Evolutionary conservation across 805 yeast genomes (phyloP).

Genomic region (Candida schatavii): DNA sequence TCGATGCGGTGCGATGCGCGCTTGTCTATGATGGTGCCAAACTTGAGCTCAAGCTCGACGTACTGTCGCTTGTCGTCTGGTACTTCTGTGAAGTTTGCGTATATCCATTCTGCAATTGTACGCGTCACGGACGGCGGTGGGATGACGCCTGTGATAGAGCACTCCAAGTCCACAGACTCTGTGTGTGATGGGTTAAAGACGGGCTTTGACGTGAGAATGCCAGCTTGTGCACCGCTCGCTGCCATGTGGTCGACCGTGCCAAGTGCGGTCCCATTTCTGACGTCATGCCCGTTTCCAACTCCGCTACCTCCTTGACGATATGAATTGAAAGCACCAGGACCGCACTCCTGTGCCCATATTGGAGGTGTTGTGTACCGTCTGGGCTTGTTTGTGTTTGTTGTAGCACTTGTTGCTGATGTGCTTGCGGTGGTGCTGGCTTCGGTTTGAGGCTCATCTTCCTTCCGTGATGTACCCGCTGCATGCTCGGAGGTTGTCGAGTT

Average conservation of each 20-base stretch:
- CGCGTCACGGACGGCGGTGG: constrained; percentile 81
- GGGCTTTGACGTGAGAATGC: constrained; percentile 18
- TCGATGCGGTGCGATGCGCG: constrained; percentile 58
- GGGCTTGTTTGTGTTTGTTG: constrained; percentile 44
- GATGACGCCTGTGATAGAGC: constrained; percentile 67
- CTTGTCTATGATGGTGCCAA: constrained; percentile 69
- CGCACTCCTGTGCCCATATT: constrained; percentile 80
- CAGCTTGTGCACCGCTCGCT: neutral
- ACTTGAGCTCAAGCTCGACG: constrained; percentile 72
- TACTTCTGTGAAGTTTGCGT: constrained; percentile 71
- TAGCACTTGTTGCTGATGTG: constrained; percentile 6
- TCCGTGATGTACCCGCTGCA: neutral
- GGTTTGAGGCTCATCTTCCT: neutral
- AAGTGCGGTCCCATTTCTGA: neutral
- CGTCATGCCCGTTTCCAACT: constrained; percentile 1
- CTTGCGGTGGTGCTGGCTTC: constrained; percentile 4
- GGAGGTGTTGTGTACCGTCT: constrained; percentile 65
- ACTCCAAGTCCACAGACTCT: constrained; percentile 37
- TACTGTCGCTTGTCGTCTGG: constrained; percentile 49
- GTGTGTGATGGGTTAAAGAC: constrained; percentile 32
- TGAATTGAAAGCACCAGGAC: constrained; percentile 27
- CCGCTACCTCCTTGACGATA: neutral
- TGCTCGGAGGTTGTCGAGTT: neutral
- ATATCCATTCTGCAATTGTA: constrained; percentile 84
- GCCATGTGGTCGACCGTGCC: neutral